Evolutionary conservation across 495 filamentous ascomycete species (phyloP), one percentile per base, ranked within the genome.

Genomic region (Paragyromitra xinjiangensis): DNA sequence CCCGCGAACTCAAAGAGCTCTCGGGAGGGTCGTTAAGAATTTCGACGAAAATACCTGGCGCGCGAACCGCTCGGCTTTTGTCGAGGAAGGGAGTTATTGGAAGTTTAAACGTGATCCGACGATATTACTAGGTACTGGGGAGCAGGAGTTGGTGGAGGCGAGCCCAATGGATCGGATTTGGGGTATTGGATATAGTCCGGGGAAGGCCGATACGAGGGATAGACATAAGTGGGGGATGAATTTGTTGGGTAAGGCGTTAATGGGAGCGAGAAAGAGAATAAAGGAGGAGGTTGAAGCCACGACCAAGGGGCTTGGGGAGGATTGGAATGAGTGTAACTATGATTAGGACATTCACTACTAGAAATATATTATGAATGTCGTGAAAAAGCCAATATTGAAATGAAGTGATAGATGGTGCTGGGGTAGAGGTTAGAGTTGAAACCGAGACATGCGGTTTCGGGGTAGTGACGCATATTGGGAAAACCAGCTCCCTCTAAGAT

Each of bases 211-310:
- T 9, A 39, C 63, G 65, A 66, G 16, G 8, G 87, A 84, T 73
- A 84, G 88, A 34, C 76, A 80, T 22, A 75, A 83, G 51, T 93
- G 91, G 91, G 91, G 91, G 56, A 69, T 87, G 83, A 93, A 93
- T 83, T 80, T 92, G 72, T 80, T 93, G 75, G 91, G 91, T 5
- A 90, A 90, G 84, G 87, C 85, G 22, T 80, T 82, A 58, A 66
- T 77, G 81, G 71, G 29, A 53, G 61, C 73, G 45, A 77, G 81
- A 64, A 48, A 5, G 48, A 76, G 63, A 48, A 65, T 82, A 3
- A 82, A 50, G 39, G 42, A 29, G 39, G 80, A 77, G 77, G 34
- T 14, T 42, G 74, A 50, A 48, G 61, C 12, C 42, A 65, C 22
- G 51, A 50, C 0, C 6, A 67, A 61, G 73, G 64, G 34, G n/a